Conservation (phyloP, 768 basidiomycete genomes). For the Russula sp. region DNA sequence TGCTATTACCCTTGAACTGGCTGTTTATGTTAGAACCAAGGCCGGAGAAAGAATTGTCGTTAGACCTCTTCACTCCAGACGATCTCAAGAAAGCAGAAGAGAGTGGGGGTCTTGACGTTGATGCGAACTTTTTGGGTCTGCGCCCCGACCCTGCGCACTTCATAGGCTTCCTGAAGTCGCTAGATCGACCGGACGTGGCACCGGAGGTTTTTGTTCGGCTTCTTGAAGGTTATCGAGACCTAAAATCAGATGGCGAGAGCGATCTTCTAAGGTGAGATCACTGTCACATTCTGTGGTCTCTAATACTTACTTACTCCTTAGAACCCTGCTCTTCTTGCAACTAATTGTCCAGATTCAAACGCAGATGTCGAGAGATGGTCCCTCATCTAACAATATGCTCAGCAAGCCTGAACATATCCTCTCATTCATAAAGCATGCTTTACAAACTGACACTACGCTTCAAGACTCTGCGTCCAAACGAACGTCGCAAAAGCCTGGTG, state of each 20-base stretch:
- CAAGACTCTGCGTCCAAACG: slow-evolving; percentile 13
- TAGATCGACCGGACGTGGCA: slow-evolving; percentile 64
- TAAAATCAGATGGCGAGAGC: slow-evolving; percentile 33
- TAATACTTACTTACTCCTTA: slow-evolving; percentile 27
- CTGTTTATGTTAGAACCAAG: slow-evolving; percentile 9
- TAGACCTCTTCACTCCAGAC: slow-evolving; percentile 49
- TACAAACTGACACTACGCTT: slow-evolving; percentile 37
- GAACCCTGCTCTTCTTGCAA: slow-evolving; percentile 70
- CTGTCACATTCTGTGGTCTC: neutral
- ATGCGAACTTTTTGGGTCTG: slow-evolving; percentile 55
- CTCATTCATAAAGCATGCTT: slow-evolving; percentile 74
- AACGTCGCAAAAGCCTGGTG: neutral
- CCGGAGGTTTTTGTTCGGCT: slow-evolving; percentile 69
- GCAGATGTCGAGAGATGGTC: slow-evolving; percentile 47
- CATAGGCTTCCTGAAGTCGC: slow-evolving; percentile 53
- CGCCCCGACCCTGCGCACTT: slow-evolving; percentile 74
- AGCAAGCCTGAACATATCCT: slow-evolving; percentile 66
- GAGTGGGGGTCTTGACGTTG: slow-evolving; percentile 40
- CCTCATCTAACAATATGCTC: slow-evolving; percentile 51
- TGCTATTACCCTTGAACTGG: neutral
- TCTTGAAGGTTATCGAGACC: slow-evolving; percentile 60
- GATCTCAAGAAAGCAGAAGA: slow-evolving; percentile 38
- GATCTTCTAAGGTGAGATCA: slow-evolving; percentile 48
- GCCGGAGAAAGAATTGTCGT: slow-evolving; percentile 26
- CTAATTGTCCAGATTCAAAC: slow-evolving; percentile 78